Evolutionary conservation across 306 rosid species (phyloP), one percentile per base, ranked within the genome.

Genomic region (Glycine soja): DNA sequence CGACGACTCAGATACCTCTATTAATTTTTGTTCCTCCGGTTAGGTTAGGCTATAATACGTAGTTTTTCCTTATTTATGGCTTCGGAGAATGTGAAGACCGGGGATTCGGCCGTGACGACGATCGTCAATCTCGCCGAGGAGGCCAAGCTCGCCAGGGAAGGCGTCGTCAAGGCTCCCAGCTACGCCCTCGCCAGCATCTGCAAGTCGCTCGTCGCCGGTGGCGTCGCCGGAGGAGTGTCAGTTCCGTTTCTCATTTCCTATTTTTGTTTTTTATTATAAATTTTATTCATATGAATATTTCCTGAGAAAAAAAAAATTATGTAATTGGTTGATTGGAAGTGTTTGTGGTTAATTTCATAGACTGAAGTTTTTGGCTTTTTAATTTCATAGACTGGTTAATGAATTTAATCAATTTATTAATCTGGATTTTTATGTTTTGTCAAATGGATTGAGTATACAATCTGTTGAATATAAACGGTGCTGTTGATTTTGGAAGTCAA

Each of bases 191-290:
- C 79, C 14, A 90, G 88, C 78, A 87, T 93, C 86, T 92, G 97
- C 93, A 96, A 93, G 84, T 93, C 97, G 45, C 96, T 96, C 32
- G 84, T 92, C 9, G 99, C 99, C 4, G 98, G 99, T 75, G 99
- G 99, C 15, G 97, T 96, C 83, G 99, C 99, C 0, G 99, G 99
- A 58, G 99, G 98, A 86, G 93, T 96, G 99, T 96, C 85, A 96
- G 99, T 90, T 76, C 75, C 83, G 78, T 74, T 80, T 87, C 84
- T 84, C 72, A 8, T 8, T 76, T 70, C 70, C 42, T 64, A 13
- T 72, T 50, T 68, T 4, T 4, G 6, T 7, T 74, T 77, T 68
- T 5, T 0, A 36, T 8, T 5, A 3, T 64, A 4, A 42, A 24
- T 24, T 24, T 24, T 24, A 24, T 24, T 24, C 3, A 45, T 58